Conservation (phyloP, 768 basidiomycete species). For the Paxillus ammoniavirescens region DNA sequence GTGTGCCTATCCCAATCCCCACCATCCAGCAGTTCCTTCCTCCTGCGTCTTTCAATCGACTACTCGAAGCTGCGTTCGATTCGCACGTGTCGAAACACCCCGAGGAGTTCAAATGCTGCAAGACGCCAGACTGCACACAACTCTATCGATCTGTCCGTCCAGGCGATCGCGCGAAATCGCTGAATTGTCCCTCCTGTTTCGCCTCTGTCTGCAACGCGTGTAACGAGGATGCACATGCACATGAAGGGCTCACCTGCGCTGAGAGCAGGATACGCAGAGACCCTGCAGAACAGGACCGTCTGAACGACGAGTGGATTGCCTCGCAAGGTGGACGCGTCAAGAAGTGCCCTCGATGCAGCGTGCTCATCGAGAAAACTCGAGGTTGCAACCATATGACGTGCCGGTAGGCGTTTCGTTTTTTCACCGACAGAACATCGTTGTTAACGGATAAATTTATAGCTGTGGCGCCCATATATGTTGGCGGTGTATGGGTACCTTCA, state of each 20-base stretch:
- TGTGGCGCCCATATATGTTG: constrained; percentile 81
- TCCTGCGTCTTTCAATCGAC: constrained; percentile 48
- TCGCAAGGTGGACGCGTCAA: constrained; percentile 58
- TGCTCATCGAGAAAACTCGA: constrained; percentile 63
- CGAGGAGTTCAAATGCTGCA: constrained; percentile 67
- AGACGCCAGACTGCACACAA: constrained; percentile 74
- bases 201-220: constrained; percentile 64
- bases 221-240: constrained; percentile 53
- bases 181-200: constrained; percentile 71
- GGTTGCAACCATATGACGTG: constrained; percentile 85
- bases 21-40: constrained; percentile 51
- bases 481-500: constrained; percentile 50
- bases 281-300: constrained; percentile 46
- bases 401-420: constrained; percentile 16
- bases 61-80: constrained; percentile 57
- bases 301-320: constrained; percentile 58
- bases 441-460: constrained; percentile 22
- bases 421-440: neutral
- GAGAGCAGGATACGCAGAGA: constrained; percentile 37
- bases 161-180: constrained; percentile 32
- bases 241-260: constrained; percentile 61
- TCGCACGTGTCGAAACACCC: constrained; percentile 56
- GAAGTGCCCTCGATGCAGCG: constrained; percentile 67
- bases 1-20: constrained; percentile 48
- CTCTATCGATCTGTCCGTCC: constrained; percentile 56